These are phyloP conservation scores for Spinacia oleracea DNA, from an alignment of 179 eudicot genomes.

Conservation along the genomic window DNA sequence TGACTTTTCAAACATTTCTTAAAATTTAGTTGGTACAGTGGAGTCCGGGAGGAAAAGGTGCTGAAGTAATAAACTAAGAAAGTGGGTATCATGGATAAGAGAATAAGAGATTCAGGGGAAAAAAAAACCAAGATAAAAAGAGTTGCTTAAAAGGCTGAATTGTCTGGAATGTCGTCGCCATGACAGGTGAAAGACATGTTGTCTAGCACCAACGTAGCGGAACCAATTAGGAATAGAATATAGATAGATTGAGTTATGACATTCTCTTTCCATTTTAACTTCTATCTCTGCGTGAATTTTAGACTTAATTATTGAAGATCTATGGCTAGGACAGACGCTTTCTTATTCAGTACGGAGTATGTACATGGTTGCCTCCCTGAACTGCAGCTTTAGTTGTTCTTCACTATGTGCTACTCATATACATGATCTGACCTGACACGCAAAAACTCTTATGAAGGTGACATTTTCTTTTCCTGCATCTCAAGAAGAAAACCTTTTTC, in stretches of 20 bases:
- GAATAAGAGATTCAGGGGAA: not conserved
- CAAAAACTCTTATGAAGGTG: not conserved
- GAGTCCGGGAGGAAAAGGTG: not conserved
- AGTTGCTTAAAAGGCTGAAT: not conserved
- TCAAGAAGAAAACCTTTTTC: not conserved
- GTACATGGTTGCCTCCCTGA: not conserved
- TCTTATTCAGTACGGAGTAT: not conserved
- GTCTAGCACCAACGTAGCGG: not conserved
- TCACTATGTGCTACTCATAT: not conserved
- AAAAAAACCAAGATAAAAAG: not conserved
- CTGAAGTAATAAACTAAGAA: not conserved
- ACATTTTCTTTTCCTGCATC: not conserved
- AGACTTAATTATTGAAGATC: not conserved
- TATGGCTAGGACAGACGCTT: not conserved
- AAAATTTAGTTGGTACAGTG: not conserved
- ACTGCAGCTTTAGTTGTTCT: not conserved
- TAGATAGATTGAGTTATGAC: not conserved
- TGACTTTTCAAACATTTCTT: not conserved
- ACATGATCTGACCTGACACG: not conserved
- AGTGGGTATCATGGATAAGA: not conserved
- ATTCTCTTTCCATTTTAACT: not conserved
- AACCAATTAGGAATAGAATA: not conserved
- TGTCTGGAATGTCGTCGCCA: not conserved
- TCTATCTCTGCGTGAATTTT: not conserved
- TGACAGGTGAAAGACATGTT: not conserved